A percentile compares a stretch with the other conserved stretches of the same genome.
Conservation (phyloP, 2,329 filamentous ascomycete species). For the Helotiales sp. region DNA sequence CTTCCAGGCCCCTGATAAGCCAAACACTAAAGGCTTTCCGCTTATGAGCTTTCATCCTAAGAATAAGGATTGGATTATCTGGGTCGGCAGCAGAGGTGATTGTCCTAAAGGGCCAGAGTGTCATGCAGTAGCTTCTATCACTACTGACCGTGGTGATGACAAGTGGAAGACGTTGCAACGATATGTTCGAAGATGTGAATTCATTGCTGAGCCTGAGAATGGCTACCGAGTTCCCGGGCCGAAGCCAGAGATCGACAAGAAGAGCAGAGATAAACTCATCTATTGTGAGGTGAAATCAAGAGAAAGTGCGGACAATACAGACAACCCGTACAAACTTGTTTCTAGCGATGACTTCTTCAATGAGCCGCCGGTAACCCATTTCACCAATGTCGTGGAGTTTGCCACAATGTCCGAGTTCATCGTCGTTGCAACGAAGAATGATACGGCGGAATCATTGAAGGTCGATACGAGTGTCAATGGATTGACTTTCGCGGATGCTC, state of each 20-base stretch:
- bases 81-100: conserved; percentile 70
- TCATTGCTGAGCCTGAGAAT: conserved; percentile 70
- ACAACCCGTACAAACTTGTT: conserved; percentile 70
- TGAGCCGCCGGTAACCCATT: conserved; percentile 64
- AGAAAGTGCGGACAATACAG: conserved; percentile 66
- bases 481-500: conserved; percentile 76
- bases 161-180: conserved; percentile 77
- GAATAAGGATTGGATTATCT: conserved; percentile 88
- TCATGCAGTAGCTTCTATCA: conserved; percentile 75
- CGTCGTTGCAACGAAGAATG: conserved; percentile 74
- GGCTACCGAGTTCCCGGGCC: conserved; percentile 39
- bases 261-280: conserved; percentile 51
- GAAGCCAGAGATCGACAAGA: conserved; percentile 52
- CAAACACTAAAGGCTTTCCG: conserved; percentile 48
- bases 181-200: conserved; percentile 83
- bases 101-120: conserved; percentile 67
- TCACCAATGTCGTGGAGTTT: conserved; percentile 79
- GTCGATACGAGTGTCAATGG: conserved; percentile 88
- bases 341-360: conserved; percentile 81
- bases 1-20: conserved; percentile 71
- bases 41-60: conserved; percentile 82
- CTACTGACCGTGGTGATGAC: conserved; percentile 77
- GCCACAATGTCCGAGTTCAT: conserved; percentile 98
- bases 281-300: conserved; percentile 67
- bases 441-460: conserved; percentile 70